Evolutionary conservation across 2,329 filamentous ascomycete genomes (phyloP), one percentile per base, ranked within the genome.

Genomic region (Paraconiothyrium brasiliense): DNA sequence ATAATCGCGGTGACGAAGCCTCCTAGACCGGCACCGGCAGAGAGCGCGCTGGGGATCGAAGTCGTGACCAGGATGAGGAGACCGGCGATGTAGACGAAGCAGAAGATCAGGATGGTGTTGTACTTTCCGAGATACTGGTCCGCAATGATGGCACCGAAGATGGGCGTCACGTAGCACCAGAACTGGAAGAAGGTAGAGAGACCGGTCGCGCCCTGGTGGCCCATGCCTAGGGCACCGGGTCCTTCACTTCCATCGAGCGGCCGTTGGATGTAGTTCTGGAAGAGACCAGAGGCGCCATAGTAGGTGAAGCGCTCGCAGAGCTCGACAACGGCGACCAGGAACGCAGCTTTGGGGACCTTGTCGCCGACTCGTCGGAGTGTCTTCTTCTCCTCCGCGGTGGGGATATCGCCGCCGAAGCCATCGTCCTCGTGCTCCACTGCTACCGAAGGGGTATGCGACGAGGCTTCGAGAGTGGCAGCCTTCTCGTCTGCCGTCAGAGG

Each of bases 121-220:
- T 88, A 92, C 65, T 89, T 89, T 60, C 90, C 90, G 75, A 86
- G 85, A 74, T 90, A 89, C 67, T 89, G 86, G 80, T 93, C 91
- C 37, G 91, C 90, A 37, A 84, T 80, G 59, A 85, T 74, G 43
- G 85, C 84, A 59, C 82, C 82, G 16, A 81, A 57, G 43, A 82
- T 80, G 1, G 81, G 81, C 3, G 79, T 82, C 2, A 81, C 65
- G 58, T 78, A 77, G 64, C 75, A 78, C 74, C 73, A 78, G 61
- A 78, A 78, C 67, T 78, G 76, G 73, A 84, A 83, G 73, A 84
- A 84, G 3, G 76, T 78, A 13, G 77, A 80, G 9, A 84, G 72
- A 58, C 80, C 81, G 55, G 82, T 83, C 10, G 82, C 80, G 54
- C 79, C 80, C 55, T 78, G 69, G 67, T 82, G 82, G 9, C 79